These are phyloP conservation scores for Didymella lethalis DNA, from an alignment of 2,329 filamentous ascomycete genomes.

Conservation along the genomic window DNA sequence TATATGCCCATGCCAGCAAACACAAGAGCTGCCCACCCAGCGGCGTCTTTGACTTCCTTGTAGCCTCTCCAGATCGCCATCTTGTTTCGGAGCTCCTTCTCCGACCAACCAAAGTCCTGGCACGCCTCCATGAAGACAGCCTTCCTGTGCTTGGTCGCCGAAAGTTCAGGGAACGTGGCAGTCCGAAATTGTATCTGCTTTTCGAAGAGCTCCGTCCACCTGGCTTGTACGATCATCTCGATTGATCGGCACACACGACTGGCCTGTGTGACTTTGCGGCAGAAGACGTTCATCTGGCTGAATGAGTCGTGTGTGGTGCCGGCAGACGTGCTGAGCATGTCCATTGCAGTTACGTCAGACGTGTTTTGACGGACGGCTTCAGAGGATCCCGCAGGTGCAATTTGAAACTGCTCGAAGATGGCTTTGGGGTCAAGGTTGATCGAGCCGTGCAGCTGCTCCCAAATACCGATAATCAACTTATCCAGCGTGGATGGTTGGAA, in stretches of 20 bases:
- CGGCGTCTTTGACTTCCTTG: constrained; percentile 65
- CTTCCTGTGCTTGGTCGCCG: constrained; percentile 60
- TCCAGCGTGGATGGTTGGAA: constrained; percentile 58
- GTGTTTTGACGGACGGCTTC: constrained; percentile 25
- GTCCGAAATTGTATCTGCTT: constrained; percentile 57
- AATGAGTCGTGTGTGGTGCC: constrained; percentile 39
- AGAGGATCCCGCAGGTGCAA: constrained; percentile 27
- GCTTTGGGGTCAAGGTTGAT: constrained; percentile 53
- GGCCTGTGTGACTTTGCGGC: constrained; percentile 57
- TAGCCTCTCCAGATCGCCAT: constrained; percentile 65
- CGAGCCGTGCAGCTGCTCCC: constrained; percentile 58
- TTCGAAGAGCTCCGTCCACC: constrained; percentile 65
- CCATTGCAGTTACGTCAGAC: constrained; percentile 19
- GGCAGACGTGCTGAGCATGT: constrained; percentile 24
- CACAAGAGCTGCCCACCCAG: constrained; percentile 64
- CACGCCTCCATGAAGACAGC: constrained; percentile 63
- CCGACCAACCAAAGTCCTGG: constrained; percentile 62
- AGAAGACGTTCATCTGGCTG: constrained; percentile 54
- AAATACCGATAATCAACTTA: constrained; percentile 60
- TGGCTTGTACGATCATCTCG: constrained; percentile 66
- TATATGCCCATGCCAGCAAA: constrained; percentile 67
- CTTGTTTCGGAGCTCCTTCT: constrained; percentile 65
- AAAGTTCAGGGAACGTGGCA: constrained; percentile 52
- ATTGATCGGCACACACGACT: constrained; percentile 63
- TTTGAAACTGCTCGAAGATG: constrained; percentile 45